Conservation (phyloP, 352 stramenopile species). For the Phytophthora palmivora region DNA sequence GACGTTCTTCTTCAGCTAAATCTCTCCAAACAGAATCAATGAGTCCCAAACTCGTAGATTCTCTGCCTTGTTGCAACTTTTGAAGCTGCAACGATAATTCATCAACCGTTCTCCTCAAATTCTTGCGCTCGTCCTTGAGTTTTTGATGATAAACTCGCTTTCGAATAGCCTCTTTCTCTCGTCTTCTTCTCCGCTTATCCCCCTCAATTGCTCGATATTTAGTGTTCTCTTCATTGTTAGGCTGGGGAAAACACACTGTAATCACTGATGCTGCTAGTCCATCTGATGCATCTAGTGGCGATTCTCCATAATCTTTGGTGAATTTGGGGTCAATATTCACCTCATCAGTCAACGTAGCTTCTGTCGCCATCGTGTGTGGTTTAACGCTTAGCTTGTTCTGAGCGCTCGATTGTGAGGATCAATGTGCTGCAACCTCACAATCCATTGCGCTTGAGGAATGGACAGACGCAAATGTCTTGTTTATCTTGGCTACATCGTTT, state of each 20-base stretch:
- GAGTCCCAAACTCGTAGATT: not conserved
- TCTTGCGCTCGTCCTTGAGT: constrained; percentile 18
- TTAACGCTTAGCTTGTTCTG: not conserved
- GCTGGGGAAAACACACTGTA: not conserved
- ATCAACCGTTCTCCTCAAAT: constrained; percentile 10
- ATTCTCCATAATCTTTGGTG: not conserved
- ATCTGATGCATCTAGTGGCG: not conserved
- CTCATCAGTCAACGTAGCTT: not conserved
- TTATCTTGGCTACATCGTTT: too few species aligned
- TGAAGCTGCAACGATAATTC: constrained; percentile 16
- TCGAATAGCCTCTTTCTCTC: constrained; percentile 23
- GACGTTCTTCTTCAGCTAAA: constrained; percentile 11
- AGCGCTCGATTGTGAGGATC: not conserved
- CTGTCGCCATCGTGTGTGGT: not conserved
- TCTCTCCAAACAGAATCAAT: constrained; percentile 8
- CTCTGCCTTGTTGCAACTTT: constrained; percentile 8
- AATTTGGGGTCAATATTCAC: not conserved
- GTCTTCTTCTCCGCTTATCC: constrained; percentile 9
- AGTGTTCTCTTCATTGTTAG: not conserved
- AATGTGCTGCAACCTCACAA: not conserved
- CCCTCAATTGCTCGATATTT: not conserved
- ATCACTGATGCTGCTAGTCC: constrained; percentile 1
- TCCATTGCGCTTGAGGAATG: not conserved
- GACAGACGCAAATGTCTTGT: not conserved
- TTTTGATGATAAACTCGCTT: constrained; percentile 23